Percentiles rank a stretch among this genome's conserved stretches.
Conservation (phyloP, 331 rosid species). For the Pyracantha coccinea region DNA sequence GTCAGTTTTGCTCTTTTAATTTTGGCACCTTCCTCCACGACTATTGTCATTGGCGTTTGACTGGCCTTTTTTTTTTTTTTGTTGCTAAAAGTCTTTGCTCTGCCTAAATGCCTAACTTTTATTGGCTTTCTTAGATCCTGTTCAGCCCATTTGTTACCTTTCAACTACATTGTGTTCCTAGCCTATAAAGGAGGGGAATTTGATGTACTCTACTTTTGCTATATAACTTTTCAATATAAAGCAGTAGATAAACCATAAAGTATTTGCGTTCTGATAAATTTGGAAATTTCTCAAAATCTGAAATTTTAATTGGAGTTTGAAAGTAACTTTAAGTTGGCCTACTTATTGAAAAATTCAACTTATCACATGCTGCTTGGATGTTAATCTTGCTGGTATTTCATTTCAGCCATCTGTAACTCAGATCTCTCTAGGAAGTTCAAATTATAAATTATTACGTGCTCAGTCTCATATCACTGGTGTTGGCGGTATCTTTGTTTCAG, state of each 20-base stretch:
- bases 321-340: background rate
- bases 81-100: background rate
- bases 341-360: background rate
- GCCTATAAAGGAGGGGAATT: background rate
- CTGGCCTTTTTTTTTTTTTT: background rate
- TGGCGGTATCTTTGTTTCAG: constrained; percentile 36
- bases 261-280: background rate
- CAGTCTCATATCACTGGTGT: background rate
- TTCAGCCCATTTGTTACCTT: background rate
- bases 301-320: background rate
- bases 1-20: constrained; percentile 27
- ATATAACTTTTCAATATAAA: background rate
- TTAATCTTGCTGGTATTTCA: background rate
- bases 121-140: background rate
- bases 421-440: background rate
- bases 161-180: background rate
- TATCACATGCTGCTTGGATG: background rate
- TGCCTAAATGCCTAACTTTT: background rate
- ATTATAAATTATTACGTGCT: background rate
- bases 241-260: background rate
- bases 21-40: background rate
- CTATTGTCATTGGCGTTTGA: background rate
- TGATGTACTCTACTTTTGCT: background rate
- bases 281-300: background rate
- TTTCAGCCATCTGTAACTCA: background rate